phyloP scores from a whole-genome alignment of 306 rosid genomes.

The Prunus mira region DNA sequence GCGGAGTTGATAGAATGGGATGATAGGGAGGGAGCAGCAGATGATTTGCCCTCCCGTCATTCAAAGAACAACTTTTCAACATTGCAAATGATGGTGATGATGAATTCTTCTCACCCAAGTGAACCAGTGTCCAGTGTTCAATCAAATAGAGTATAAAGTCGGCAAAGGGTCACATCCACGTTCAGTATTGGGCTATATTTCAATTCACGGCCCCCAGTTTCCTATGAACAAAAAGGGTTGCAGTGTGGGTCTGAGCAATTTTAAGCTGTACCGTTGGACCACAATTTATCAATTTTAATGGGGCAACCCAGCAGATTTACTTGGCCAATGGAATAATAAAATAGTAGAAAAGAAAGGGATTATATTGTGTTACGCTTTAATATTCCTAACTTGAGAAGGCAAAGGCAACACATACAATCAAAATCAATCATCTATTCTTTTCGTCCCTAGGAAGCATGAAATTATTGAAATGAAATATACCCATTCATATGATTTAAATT shows the following conservation, averaged over 20 bases:
- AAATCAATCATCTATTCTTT: neutral
- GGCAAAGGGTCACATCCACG: neutral
- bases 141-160: conserved; percentile 1
- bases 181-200: neutral
- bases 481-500: neutral
- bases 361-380: no score
- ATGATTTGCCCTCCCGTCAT: neutral
- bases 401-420: no score
- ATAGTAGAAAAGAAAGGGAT: neutral
- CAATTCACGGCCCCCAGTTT: neutral
- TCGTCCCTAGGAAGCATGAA: neutral
- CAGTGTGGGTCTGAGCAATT: neutral
- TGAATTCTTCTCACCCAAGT: neutral
- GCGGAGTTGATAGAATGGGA: neutral
- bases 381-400: no score
- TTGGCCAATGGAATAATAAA: neutral
- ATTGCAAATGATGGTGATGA: neutral
- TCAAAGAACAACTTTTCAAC: neutral
- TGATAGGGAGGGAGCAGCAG: neutral
- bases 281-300: neutral
- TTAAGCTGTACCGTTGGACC: neutral
- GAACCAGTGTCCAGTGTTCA: neutral
- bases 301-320: neutral
- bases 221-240: neutral
- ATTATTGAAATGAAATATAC: no score